These are phyloP conservation scores for Aspergillus sp. DNA, from an alignment of 2,329 filamentous ascomycete genomes.

Conservation along the genomic window DNA sequence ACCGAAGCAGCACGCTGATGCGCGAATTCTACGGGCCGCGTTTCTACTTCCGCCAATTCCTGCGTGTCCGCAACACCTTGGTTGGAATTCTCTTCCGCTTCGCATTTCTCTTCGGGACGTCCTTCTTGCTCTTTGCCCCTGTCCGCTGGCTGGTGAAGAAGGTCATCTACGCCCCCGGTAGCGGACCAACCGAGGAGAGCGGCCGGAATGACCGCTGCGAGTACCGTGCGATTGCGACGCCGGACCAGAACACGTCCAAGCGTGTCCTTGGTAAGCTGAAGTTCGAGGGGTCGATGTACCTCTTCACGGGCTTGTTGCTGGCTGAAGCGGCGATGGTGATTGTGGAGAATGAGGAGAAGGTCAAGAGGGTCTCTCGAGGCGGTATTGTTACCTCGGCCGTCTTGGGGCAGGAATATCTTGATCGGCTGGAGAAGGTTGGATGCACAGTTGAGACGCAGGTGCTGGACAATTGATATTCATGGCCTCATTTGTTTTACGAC, in stretches of 20 bases:
- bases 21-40: conserved; percentile 61
- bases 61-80: conserved; percentile 56
- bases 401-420: conserved; percentile 52
- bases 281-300: conserved; percentile 49
- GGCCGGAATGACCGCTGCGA: conserved; percentile 45
- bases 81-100: conserved; percentile 56
- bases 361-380: conserved; percentile 46
- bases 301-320: conserved; percentile 48
- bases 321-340: conserved; percentile 52
- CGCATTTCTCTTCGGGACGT: conserved; percentile 49
- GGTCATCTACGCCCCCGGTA: conserved; percentile 55
- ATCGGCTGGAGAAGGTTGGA: conserved; percentile 50
- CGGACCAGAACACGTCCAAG: conserved; percentile 44
- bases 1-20: conserved; percentile 64
- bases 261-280: conserved; percentile 48
- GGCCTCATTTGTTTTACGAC: not conserved
- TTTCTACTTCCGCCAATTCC: conserved; percentile 63
- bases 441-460: conserved; percentile 47
- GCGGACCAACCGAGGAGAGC: conserved; percentile 53
- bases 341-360: conserved; percentile 46
- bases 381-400: conserved; percentile 55
- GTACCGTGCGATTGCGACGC: conserved; percentile 51
- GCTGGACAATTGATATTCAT: conserved; percentile 33
- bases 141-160: conserved; percentile 56
- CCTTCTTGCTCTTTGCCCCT: conserved; percentile 56